Percentiles rank a stretch among this genome's conserved stretches.
These are phyloP conservation scores for Cercophora samala DNA, from an alignment of 495 filamentous ascomycete species.

Conservation along the genomic window DNA sequence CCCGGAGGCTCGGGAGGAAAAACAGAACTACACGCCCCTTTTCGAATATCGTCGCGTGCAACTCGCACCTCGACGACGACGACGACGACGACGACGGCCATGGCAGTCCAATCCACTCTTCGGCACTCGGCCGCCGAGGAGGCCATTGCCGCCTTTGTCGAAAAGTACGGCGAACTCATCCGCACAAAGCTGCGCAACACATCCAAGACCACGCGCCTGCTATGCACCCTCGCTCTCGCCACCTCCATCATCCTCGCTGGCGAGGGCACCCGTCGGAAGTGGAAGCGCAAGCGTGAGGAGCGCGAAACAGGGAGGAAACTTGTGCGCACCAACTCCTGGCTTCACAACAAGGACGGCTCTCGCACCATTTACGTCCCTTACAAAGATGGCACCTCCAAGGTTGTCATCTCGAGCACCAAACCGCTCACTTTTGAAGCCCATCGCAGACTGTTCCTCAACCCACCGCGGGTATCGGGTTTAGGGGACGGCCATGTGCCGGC, in stretches of 20 bases:
- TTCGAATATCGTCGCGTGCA: neutral
- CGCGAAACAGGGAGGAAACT: slow-evolving; percentile 74
- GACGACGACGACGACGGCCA: slow-evolving; percentile 30
- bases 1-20: slow-evolving; percentile 19
- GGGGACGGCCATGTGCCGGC: slow-evolving; percentile 81
- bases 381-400: slow-evolving; percentile 78
- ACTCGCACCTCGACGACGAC: neutral
- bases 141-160: slow-evolving; percentile 63
- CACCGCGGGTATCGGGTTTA: slow-evolving; percentile 71
- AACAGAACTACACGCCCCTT: neutral
- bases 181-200: slow-evolving; percentile 58
- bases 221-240: slow-evolving; percentile 69
- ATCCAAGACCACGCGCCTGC: slow-evolving; percentile 64
- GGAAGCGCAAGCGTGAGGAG: slow-evolving; percentile 66
- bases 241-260: slow-evolving; percentile 71
- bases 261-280: slow-evolving; percentile 72
- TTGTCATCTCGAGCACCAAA: slow-evolving; percentile 91
- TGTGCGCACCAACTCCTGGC: slow-evolving; percentile 84
- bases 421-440: slow-evolving; percentile 94
- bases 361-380: slow-evolving; percentile 94
- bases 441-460: slow-evolving; percentile 86
- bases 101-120: slow-evolving; percentile 87
- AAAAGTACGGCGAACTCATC: slow-evolving; percentile 62
- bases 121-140: slow-evolving; percentile 61
- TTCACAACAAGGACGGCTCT: slow-evolving; percentile 89